Base-by-base conservation (phyloP, 2,329 filamentous ascomycete genomes). In the Microascus cirrosus region DNA sequence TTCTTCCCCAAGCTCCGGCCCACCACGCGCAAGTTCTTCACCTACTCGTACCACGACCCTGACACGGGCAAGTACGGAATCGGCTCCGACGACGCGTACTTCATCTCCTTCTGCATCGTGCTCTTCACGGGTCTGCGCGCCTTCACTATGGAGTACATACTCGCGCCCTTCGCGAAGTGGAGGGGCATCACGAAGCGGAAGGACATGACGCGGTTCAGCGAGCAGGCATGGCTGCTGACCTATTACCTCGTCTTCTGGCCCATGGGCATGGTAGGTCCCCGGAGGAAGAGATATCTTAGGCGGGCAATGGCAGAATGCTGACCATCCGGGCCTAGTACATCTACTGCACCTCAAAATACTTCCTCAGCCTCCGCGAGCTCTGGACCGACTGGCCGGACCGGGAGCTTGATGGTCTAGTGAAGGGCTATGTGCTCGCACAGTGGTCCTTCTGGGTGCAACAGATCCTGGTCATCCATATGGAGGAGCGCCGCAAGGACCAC, bases 361-460 rank as follows among this genome's bases (percentile, higher is more conserved):
- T 82, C 78, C 75, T 90, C 64, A 86, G 91, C 69, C 76, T 94
- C 65, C 76, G 78, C 60, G 84, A 87, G 59, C 79, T 97, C 51
- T 99, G 93, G 92, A 82, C 84, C 35, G 79, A 85, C 67, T 97
- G 90, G 85, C 94, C 94, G 0, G 79, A 83, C 63, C 83, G 91
- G 55, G 85, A 94, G 66, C 77, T 95, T 60, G 76, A 77, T 18
- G 85, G 86, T 10, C 71, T 89, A 13, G 83, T 89, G 74, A 97
- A 97, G 75, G 84, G 82, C 71, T 99, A 99, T 72, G 89, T 95
- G 66, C 79, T 99, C 35, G 86, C 86, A 15, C 92, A 97, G 70
- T 88, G 92, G 73, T 86, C 87, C 25, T 97, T 96, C 71, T 96
- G 90, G 87, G 72, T 96, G 54, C 93, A 97, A 74, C 92, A 96